Percentiles rank a stretch among this genome's conserved stretches.
These are phyloP conservation scores for Favolaschia claudopus DNA, from an alignment of 768 basidiomycete genomes.

Conservation along the genomic window DNA sequence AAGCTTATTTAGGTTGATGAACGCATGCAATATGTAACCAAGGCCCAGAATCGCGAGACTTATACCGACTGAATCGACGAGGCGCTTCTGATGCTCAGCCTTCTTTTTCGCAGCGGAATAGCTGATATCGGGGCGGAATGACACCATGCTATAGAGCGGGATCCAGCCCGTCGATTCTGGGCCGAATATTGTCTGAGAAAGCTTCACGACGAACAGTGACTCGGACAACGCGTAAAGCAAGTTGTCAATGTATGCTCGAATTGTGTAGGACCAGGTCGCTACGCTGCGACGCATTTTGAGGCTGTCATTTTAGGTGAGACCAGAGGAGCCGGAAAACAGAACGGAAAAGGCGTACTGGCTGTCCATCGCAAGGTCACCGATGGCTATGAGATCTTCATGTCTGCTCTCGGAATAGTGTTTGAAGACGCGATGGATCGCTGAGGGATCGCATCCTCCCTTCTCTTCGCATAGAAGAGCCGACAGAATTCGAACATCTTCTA, in stretches of 20 bases:
- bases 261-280: constrained; percentile 63
- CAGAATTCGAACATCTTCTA: constrained; percentile 81
- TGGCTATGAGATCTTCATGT: constrained; percentile 73
- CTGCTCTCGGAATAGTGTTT: constrained; percentile 65
- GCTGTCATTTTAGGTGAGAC: constrained; percentile 44
- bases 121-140: constrained; percentile 78
- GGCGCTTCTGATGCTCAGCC: constrained; percentile 55
- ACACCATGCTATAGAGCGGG: constrained; percentile 81
- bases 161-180: constrained; percentile 64
- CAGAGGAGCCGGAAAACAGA: constrained; percentile 30
- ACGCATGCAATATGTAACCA: too few relatives aligned
- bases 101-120: constrained; percentile 67
- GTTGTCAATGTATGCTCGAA: constrained; percentile 67
- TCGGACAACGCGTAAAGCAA: constrained; percentile 51
- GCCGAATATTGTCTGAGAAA: background rate
- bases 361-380: constrained; percentile 73
- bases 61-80: constrained; percentile 40
- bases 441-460: constrained; percentile 47
- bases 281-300: constrained; percentile 78
- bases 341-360: constrained; percentile 89
- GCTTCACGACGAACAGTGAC: constrained; percentile 48
- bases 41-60: background rate
- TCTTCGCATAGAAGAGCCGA: constrained; percentile 62
- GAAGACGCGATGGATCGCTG: constrained; percentile 48
- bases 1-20: too few relatives aligned